A percentile compares a stretch with the other conserved stretches of the same genome.
These are phyloP conservation scores for Talaromyces pinophilus DNA, from an alignment of 2,329 filamentous ascomycete species.

Conservation along the genomic window DNA sequence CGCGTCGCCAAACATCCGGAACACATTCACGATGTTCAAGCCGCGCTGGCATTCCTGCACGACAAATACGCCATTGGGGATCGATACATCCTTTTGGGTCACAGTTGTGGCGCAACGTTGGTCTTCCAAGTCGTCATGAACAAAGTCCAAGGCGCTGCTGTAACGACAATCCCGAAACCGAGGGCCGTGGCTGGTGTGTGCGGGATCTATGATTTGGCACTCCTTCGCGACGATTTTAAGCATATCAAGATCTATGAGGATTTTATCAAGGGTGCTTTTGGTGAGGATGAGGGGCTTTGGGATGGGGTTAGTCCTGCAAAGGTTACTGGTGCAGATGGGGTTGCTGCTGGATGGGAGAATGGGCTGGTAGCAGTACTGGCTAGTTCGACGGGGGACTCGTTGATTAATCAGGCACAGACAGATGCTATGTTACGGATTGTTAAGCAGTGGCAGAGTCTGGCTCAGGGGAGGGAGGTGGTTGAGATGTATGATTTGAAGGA, in stretches of 20 bases:
- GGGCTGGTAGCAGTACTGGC: slow-evolving; percentile 44
- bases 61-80: slow-evolving; percentile 41
- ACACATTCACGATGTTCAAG: slow-evolving; percentile 46
- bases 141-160: slow-evolving; percentile 22
- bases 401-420: slow-evolving; percentile 43
- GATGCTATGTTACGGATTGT: slow-evolving; percentile 53
- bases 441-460: slow-evolving; percentile 51
- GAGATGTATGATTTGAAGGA: slow-evolving; percentile 41
- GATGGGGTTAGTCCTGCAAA: slow-evolving; percentile 44
- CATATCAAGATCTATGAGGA: slow-evolving; percentile 40
- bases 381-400: slow-evolving; percentile 44
- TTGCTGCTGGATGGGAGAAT: slow-evolving; percentile 37
- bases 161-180: slow-evolving; percentile 31
- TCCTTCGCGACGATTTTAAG: slow-evolving; percentile 38
- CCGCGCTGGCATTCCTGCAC: slow-evolving; percentile 46
- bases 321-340: slow-evolving; percentile 31
- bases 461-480: slow-evolving; percentile 44
- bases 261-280: slow-evolving; percentile 48
- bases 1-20: slow-evolving; percentile 48
- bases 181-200: slow-evolving; percentile 45
- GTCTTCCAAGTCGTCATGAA: slow-evolving; percentile 49
- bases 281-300: slow-evolving; percentile 40
- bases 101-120: slow-evolving; percentile 51
- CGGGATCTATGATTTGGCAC: slow-evolving; percentile 48
- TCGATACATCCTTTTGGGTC: slow-evolving; percentile 48